Base-by-base conservation (phyloP, 768 basidiomycete species). In the Psilocybe cyanescens region DNA sequence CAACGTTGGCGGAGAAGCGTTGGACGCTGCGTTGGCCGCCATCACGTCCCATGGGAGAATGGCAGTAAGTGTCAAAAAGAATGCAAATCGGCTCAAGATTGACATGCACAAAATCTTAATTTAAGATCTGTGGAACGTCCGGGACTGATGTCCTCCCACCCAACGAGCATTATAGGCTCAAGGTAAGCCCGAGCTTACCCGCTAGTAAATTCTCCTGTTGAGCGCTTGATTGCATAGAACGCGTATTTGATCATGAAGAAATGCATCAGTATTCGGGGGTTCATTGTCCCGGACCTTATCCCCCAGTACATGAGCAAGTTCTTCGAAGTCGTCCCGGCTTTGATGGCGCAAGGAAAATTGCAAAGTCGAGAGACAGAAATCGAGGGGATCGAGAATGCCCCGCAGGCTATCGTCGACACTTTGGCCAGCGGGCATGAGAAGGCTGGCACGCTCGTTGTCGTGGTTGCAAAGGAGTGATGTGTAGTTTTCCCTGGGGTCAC, bases 1-100 rank as follows among this genome's bases (percentile, higher is more conserved):
- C 59, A 81, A 84, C 45, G 87, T 88, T n/a, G 87, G 86, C 6
- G 87, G 87, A 2, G 79, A 83, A 58, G 81, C 77, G 0, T 73
- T 90, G 6, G 87, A 89, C 7, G 76, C 79, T 7, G 87, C 85
- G 0, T 69, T 89, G 8, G 74, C 76, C 0, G 76, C 76, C 8
- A 46, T 55, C 4, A 24, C 45, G 12, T 3, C 54, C 3, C 35
- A 60, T 24, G 54, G 53, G 14, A 44, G 29, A 45, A 76, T 86
- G 3, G 78, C 75, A 0, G 57, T 65, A 0, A 62, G 77, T 35
- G 82, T 87, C 61, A 77, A 29, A 45, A 28, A 17, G 5, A 4
- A 30, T 35, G 8, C 30, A 30, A 12, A 17, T 33, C 16, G 16
- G 2, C 4, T 9, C 14, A 35, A 17, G n/a, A n/a, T 39, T 56